Conservation (phyloP, 768 basidiomycete genomes). For the Suillus variegatus region DNA sequence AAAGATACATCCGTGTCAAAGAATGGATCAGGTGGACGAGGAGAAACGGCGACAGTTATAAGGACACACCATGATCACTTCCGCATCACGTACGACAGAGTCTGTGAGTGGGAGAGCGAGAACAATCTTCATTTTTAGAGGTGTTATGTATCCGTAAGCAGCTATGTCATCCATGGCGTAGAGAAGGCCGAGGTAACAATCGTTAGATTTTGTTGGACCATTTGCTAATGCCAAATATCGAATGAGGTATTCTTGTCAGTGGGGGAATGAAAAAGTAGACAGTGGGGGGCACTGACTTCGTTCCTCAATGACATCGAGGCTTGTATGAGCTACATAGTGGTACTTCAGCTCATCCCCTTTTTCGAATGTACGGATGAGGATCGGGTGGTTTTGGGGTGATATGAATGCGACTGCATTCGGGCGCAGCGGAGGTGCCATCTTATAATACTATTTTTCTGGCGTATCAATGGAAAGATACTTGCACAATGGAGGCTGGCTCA, state of each 20-base stretch:
- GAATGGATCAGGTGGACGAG: not conserved
- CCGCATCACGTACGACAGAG: slow-evolving; percentile 76
- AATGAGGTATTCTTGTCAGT: not conserved
- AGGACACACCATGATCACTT: slow-evolving; percentile 67
- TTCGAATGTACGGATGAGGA: slow-evolving; percentile 74
- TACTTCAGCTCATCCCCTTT: slow-evolving; percentile 72
- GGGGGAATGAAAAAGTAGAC: not conserved
- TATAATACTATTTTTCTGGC: not conserved
- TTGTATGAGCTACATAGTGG: slow-evolving; percentile 90
- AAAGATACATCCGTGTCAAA: slow-evolving; percentile 4
- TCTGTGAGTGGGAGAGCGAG: slow-evolving; percentile 80
- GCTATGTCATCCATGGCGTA: slow-evolving; percentile 94
- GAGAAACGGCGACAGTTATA: not conserved
- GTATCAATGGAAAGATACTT: not conserved
- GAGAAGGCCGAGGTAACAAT: slow-evolving; percentile 83
- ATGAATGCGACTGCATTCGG: slow-evolving; percentile 86
- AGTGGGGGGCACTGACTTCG: slow-evolving; percentile 58
- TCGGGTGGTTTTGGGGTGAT: slow-evolving; percentile 77
- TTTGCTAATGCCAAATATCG: slow-evolving; percentile 17
- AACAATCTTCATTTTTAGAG: slow-evolving; percentile 85
- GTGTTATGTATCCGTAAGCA: slow-evolving; percentile 90
- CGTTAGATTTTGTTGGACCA: slow-evolving; percentile 59
- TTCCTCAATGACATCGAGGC: slow-evolving; percentile 89
- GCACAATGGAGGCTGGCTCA: not conserved
- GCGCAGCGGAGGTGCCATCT: slow-evolving; percentile 68